Evolutionary conservation across 108 stramenopile genomes (phyloP).

Genomic region (Nitzschia putrida): DNA sequence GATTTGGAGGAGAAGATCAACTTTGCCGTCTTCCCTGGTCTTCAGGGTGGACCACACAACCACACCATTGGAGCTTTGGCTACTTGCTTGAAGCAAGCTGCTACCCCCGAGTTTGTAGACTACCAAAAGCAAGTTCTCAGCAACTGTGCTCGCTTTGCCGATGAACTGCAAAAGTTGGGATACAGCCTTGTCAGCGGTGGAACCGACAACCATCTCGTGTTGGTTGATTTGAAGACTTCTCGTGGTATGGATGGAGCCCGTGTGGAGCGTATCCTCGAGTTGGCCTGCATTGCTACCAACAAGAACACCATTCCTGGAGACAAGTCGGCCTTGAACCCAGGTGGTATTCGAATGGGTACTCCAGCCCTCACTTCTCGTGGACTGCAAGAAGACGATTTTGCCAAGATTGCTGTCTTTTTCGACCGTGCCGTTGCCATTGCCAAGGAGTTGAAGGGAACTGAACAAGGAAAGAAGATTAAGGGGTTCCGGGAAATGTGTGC

Average conservation of each 20-base stretch:
- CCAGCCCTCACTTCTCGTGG: slow-evolving; percentile 98
- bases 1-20: slow-evolving; percentile 97
- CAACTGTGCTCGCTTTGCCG: slow-evolving; percentile 75
- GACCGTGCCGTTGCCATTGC: slow-evolving; percentile 95
- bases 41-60: slow-evolving; percentile 99
- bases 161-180: slow-evolving; percentile 78
- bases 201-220: slow-evolving; percentile 98
- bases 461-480: slow-evolving; percentile 87
- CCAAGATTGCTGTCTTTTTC: slow-evolving; percentile 93
- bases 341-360: slow-evolving; percentile 99
- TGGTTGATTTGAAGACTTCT: slow-evolving; percentile 95
- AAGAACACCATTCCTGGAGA: slow-evolving; percentile 98
- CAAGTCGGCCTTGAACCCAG: slow-evolving; percentile 92
- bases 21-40: slow-evolving; percentile 98
- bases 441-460: slow-evolving; percentile 74
- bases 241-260: slow-evolving; percentile 94
- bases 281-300: slow-evolving; percentile 94
- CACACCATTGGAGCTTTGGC: slow-evolving; percentile 98
- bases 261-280: slow-evolving; percentile 95
- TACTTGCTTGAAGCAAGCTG: slow-evolving; percentile 94
- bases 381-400: slow-evolving; percentile 97
- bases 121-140: slow-evolving; percentile 94
- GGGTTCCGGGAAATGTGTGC: slow-evolving; percentile 89
- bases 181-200: slow-evolving; percentile 97
- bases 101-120: slow-evolving; percentile 89